Evolutionary conservation across 148 eudicot genomes (phyloP).

Genomic region (Amaranthus cruentus): DNA sequence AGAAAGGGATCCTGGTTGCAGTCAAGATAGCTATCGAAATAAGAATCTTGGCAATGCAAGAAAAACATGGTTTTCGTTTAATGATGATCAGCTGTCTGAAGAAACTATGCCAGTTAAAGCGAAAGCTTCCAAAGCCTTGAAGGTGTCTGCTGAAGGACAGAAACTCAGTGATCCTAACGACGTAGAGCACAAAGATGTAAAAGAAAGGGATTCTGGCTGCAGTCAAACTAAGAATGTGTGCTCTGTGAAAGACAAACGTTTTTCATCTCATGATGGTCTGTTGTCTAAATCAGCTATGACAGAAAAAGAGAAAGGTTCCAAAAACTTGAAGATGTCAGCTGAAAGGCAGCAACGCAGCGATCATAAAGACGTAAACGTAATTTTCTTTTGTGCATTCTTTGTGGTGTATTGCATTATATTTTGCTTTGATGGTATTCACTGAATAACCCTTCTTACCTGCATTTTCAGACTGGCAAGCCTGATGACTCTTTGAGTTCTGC

Average conservation of each 20-base stretch:
- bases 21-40: neutral
- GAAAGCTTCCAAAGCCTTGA: too few relatives aligned
- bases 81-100: too few relatives aligned
- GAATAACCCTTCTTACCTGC: constrained; percentile 7
- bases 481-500: constrained; percentile 23
- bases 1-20: too few relatives aligned
- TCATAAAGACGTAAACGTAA: constrained; percentile 21
- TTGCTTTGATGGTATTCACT: neutral
- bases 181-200: too few relatives aligned
- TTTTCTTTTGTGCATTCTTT: neutral
- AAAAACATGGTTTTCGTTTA: too few relatives aligned
- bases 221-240: neutral
- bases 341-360: constrained; percentile 2
- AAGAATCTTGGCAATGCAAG: too few relatives aligned
- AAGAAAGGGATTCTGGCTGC: too few relatives aligned
- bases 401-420: neutral
- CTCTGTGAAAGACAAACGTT: neutral
- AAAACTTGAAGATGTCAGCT: constrained; percentile 10
- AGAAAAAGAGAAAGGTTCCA: neutral
- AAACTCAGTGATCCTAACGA: too few relatives aligned
- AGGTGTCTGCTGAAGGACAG: too few relatives aligned
- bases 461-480: constrained; percentile 14
- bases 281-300: neutral
- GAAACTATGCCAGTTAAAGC: too few relatives aligned
- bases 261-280: constrained; percentile 8